Evolutionary conservation across 2,329 filamentous ascomycete species (phyloP), one percentile per base, ranked within the genome.

Genomic region (Fusarium camptoceras): DNA sequence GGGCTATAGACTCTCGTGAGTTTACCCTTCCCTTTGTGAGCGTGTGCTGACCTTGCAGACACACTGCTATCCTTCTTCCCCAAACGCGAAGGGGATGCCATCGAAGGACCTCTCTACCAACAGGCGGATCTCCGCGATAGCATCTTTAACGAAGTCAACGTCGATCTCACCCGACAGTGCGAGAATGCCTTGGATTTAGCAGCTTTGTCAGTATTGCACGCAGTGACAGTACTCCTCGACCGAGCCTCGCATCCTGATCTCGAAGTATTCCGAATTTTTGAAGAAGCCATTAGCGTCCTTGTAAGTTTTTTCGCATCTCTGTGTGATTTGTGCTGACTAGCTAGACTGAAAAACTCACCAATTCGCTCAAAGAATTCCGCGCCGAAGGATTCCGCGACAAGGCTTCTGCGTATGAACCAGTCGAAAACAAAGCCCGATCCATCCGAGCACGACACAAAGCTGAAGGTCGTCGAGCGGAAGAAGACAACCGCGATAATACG

Each of bases 81-180:
- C 0, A 86, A 82, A 51, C 80, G 86, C 25, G 85, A 88, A 59
- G 86, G 86, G 2, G 83, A 84, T 37, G 83, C 85, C 0, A 84
- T 82, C 4, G 86, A 88, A 64, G 86, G 86, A 0, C 85, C 86
- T 0, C 70, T 88, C 0, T 88, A 87, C 51, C 85, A 87, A 46
- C 86, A 90, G 69, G 87, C 87, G 2, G 89, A 91, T 71, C 78
- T 91, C 5, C 81, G 88, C 6, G 88, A 89, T 66, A 89, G 87
- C 66, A 85, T 91, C 27, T 90, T 90, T 72, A 89, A 89, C 68
- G 89, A 91, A 68, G 79, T 91, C 14, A 91, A 91, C 54, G 88
- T 89, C 1, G 89, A 91, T 68, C 80, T 89, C 20, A 89, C 88
- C 0, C 84, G 87, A 2, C 84, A 87, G 10, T 91, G 88, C 54